A percentile compares a stretch with the other conserved stretches of the same genome.
These are phyloP conservation scores for Lactarius quietus DNA, from an alignment of 768 basidiomycete species.

Conservation along the genomic window DNA sequence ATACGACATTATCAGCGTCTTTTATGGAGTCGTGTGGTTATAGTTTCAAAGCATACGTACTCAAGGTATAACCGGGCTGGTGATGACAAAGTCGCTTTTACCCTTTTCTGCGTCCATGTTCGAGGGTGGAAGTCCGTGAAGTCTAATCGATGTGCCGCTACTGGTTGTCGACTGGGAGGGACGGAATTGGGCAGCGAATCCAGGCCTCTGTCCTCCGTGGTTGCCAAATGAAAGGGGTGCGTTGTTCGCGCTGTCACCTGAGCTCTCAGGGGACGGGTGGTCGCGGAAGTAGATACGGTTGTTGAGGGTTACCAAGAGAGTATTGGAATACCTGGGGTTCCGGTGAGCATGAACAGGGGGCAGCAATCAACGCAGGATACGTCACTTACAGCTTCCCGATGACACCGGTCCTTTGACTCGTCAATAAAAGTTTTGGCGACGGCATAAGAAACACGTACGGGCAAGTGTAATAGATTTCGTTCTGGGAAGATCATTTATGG, in stretches of 20 bases:
- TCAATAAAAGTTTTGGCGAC: neutral
- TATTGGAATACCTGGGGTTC: slow-evolving; percentile 23
- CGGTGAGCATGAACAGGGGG: neutral
- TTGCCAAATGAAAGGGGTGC: neutral
- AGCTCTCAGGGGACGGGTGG: neutral
- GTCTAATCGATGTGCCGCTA: neutral
- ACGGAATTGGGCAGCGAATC: neutral
- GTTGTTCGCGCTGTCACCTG: neutral
- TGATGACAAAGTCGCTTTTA: neutral
- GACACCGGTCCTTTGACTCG: slow-evolving; percentile 18
- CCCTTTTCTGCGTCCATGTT: neutral
- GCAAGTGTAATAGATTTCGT: slow-evolving; percentile 1
- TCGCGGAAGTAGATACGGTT: slow-evolving; percentile 4
- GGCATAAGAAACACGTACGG: neutral
- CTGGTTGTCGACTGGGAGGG: neutral
- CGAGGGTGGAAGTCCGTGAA: neutral
- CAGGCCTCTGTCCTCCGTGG: neutral
- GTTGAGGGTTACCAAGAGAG: slow-evolving; percentile 28
- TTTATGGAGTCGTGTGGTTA: neutral
- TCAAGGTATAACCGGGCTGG: neutral
- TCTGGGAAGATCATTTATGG: neutral
- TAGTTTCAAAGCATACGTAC: neutral
- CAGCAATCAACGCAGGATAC: neutral
- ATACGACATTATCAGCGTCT: neutral
- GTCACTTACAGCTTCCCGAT: slow-evolving; percentile 19